Conservation (phyloP, 129 eudicot species). For the Chrysanthemum lavandulifolium region DNA sequence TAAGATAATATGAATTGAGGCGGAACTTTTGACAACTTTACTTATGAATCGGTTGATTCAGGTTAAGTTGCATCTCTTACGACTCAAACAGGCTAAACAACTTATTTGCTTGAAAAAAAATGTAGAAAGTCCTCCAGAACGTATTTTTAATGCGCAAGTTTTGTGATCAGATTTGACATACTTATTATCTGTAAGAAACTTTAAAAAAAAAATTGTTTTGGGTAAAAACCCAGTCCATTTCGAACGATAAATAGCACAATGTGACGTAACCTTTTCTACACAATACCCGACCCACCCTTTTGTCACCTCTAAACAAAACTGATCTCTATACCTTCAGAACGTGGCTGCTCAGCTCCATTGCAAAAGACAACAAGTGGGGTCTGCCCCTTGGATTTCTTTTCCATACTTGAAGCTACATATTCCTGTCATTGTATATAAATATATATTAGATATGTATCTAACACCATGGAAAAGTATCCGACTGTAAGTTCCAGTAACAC, state of each 20-base stretch:
- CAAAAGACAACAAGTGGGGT: slow-evolving; percentile 70
- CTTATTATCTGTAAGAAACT: too few species aligned
- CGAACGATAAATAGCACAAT: not conserved
- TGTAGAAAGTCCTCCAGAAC: too few species aligned
- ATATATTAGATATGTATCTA: slow-evolving; percentile 7
- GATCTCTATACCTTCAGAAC: slow-evolving; percentile 57
- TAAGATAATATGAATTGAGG: not conserved
- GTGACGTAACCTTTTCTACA: too few species aligned
- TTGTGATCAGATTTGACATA: too few species aligned
- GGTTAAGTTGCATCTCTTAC: not conserved
- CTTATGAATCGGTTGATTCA: not conserved
- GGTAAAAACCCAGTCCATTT: not conserved
- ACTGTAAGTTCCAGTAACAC: slow-evolving; percentile 12
- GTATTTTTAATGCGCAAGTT: too few species aligned
- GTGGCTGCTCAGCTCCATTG: slow-evolving; percentile 44
- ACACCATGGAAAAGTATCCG: not conserved
- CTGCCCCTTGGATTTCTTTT: slow-evolving; percentile 44
- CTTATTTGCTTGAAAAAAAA: not conserved
- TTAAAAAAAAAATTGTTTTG: not conserved
- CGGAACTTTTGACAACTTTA: not conserved
- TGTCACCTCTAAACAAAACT: not conserved
- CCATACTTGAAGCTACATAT: slow-evolving; percentile 55
- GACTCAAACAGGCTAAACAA: not conserved
- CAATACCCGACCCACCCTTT: not conserved
- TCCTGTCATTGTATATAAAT: slow-evolving; percentile 45